Base-by-base conservation (phyloP, 2,329 filamentous ascomycete genomes). In the Phoma sp. region DNA sequence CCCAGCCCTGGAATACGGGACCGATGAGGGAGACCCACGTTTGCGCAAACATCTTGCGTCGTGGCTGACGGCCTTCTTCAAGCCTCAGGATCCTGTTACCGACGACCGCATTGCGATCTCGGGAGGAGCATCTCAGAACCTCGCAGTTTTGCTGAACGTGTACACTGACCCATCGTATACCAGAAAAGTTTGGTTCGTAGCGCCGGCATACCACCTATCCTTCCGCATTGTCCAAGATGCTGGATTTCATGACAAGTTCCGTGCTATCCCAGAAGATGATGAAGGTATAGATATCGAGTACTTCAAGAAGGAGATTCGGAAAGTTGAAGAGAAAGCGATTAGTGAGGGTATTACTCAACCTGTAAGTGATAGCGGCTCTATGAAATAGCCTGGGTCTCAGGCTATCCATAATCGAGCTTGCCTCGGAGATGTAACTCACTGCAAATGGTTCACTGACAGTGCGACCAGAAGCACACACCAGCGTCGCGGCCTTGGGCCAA, bases 161-260 rank as follows among this genome's bases (percentile, higher is more conserved):
- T 96, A 89, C 68, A 90, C 91, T 0, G 93, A 96, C 71, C 89
- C 91, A 1, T 75, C 80, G 2, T 88, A 87, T 67, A 96, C 93
- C 1, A 80, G 83, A 38, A 85, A 85, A 61, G 81, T 96, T 9
- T 96, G 91, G 89, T 84, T 93, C 74, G 86, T 92, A 1, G 86
- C 89, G 17, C 93, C 93, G 4, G 89, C 88, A 39, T 96, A 96
- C 71, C 90, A 91, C 74, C 80, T 96, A n/a, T 90, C 87, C 0
- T 92, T 90, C 67, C 83, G 87, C n/a, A 90, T 96, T 50, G 92
- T 96, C 67, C 87, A 90, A 53, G 93, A 97, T 74, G 87, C 5
- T 89, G 91, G 55, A 1, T 92, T 96, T 61, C 78, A 80, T 4
- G 83, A 83, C 3, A 84, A 86, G 29, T 69, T 96, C 68, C 82